phyloP scores from a whole-genome alignment of 129 eudicot genomes.

The Pittosporum tobira region DNA sequence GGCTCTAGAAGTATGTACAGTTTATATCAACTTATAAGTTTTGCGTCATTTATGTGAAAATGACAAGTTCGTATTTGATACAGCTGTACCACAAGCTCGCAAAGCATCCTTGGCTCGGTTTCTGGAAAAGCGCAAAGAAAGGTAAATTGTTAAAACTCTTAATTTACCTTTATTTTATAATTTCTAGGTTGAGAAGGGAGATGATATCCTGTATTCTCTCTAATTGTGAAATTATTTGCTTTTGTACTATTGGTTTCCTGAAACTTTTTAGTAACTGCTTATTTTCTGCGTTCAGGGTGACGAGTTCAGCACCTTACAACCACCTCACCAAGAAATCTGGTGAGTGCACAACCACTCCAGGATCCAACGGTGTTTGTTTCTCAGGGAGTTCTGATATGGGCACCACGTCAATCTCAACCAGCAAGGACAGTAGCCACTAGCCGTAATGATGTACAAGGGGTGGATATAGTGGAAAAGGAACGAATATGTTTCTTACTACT shows the following conservation, averaged over 20 bases:
- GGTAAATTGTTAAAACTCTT: conserved; percentile 29
- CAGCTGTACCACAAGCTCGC: conserved; percentile 74
- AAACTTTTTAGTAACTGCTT: not conserved
- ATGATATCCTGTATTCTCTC: not conserved
- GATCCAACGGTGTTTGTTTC: conserved; percentile 9
- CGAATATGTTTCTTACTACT: no score
- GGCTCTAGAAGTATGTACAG: not conserved
- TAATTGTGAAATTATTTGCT: not conserved
- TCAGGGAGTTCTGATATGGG: conserved; percentile 24
- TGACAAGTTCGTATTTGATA: conserved; percentile 18
- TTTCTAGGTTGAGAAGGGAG: not conserved
- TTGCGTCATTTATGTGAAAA: conserved; percentile 12
- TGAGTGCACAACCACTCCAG: conserved; percentile 14
- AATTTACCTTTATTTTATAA: not conserved
- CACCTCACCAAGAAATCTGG: conserved; percentile 27
- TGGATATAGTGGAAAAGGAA: no score
- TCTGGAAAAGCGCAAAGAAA: conserved; percentile 75
- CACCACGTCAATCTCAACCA: not conserved
- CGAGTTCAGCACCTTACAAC: conserved; percentile 50
- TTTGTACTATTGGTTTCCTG: no score
- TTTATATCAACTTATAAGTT: not conserved
- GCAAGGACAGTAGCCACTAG: not conserved
- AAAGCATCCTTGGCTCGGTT: conserved; percentile 76
- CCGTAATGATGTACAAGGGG: no score
- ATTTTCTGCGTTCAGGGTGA: conserved; percentile 25